These are phyloP conservation scores for Fusarium fracticaudum DNA, from an alignment of 2,329 filamentous ascomycete genomes.

Conservation along the genomic window DNA sequence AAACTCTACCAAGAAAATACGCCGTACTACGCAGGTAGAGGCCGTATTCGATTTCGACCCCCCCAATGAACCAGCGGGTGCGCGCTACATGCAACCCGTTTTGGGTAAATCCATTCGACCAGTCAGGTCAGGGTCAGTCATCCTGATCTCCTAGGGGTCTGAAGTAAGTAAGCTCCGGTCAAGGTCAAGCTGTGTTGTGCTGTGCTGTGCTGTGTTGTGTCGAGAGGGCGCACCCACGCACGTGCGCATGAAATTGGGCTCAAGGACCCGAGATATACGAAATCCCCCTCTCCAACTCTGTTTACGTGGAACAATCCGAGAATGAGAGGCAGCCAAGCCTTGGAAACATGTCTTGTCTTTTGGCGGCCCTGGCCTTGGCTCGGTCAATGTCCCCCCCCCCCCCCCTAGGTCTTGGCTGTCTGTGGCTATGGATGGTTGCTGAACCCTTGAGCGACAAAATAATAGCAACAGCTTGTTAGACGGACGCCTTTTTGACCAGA, in stretches of 20 bases:
- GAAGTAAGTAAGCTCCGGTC: neutral
- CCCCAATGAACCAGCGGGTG: neutral
- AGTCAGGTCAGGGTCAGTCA: neutral
- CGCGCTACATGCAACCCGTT: neutral
- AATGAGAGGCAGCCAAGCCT: constrained; percentile 12
- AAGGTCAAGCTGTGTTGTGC: neutral
- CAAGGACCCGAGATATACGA: constrained; percentile 41
- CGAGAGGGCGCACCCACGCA: neutral
- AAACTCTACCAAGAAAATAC: constrained; percentile 6
- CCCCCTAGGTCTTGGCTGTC: neutral
- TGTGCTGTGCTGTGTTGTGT: neutral
- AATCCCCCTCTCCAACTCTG: constrained; percentile 27
- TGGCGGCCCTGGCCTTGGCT: neutral
- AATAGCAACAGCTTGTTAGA: constrained; percentile 16
- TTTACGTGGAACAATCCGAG: neutral
- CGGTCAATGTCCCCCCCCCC: neutral
- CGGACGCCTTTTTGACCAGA: constrained; percentile 12
- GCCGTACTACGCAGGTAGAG: neutral
- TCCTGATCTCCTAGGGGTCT: neutral
- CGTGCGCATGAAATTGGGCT: constrained; percentile 22
- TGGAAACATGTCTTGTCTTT: neutral
- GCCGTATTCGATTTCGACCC: neutral
- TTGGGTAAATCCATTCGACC: neutral
- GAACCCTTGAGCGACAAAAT: constrained; percentile 32
- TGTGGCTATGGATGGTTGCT: neutral